Percentiles rank a stretch among this genome's conserved stretches.
These are phyloP conservation scores for Entrophospora sp. DNA, from an alignment of 192 early-diverging fungal genomes.

Conservation along the genomic window DNA sequence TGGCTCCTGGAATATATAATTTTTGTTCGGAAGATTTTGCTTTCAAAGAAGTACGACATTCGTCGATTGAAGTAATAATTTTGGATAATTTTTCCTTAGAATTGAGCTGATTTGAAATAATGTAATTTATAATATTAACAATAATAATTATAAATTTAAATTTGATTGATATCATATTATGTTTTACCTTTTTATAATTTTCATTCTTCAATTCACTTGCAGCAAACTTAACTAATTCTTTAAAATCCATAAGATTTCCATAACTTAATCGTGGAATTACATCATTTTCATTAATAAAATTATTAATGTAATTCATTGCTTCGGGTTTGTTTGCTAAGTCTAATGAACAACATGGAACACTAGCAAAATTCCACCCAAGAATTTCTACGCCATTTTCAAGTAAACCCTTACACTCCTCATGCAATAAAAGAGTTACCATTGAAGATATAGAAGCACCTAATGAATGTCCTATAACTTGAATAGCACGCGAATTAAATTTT, in stretches of 20 bases:
- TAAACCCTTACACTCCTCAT: constrained; percentile 26
- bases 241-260: constrained; percentile 34
- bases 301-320: constrained; percentile 24
- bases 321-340: constrained; percentile 25
- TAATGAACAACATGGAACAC: constrained; percentile 27
- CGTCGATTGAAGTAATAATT: constrained; percentile 6
- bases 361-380: constrained; percentile 32
- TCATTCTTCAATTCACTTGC: constrained; percentile 29
- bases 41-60: neutral
- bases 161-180: no score
- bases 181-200: constrained; percentile 18
- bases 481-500: constrained; percentile 30
- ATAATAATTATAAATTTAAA: no score
- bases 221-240: constrained; percentile 35
- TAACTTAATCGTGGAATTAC: constrained; percentile 31
- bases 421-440: constrained; percentile 26
- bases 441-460: constrained; percentile 30
- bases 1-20: constrained; percentile 25
- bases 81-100: constrained; percentile 1
- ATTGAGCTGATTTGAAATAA: no score
- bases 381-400: constrained; percentile 20
- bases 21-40: neutral
- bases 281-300: constrained; percentile 36
- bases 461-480: constrained; percentile 35
- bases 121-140: no score